Base-by-base conservation (phyloP, 768 basidiomycete genomes). In the Roridomyces roridus region DNA sequence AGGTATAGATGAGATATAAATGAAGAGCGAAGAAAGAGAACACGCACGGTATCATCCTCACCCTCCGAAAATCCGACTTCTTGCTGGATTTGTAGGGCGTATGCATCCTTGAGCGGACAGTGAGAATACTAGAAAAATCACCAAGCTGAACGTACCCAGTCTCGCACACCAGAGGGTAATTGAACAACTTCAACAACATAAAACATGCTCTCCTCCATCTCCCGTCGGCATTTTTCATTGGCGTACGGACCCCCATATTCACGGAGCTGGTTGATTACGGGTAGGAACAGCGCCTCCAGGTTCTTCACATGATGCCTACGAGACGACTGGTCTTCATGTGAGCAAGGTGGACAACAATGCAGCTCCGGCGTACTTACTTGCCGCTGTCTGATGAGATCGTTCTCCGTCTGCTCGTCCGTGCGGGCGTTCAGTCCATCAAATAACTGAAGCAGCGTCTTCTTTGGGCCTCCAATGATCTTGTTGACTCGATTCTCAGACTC, bases 401-500 rank as follows among this genome's bases (percentile, higher is more conserved):
- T 48, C 4, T 41, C 35, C 1, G 46, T 34, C 52, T 73, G 72
- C 2, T 50, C 63, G 7, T 46, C 15, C 0, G 69, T 64, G 8
- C 65, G 51, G 8, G 62, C 65, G 53, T 70, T 71, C 5, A 74
- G 64, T 3, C 43, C 60, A 39, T 68, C 47, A 43, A 65, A 69
- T 0, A 69, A 44, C 39, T 72, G 62, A 3, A 60, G 51, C 10
- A 68, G 26, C 4, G 62, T 57, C n/a, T n/a, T n/a, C n/a, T n/a
- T n/a, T n/a, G n/a, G n/a, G n/a, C n/a, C n/a, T n/a, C n/a, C n/a
- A n/a, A n/a, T n/a, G n/a, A n/a, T n/a, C n/a, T n/a, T n/a, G n/a
- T n/a, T n/a, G n/a, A n/a, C n/a, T n/a, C n/a, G 48, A 51, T 75
- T 73, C 47, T 73, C 73, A 0, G 42, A 50, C 46, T 74, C 72